A percentile compares a stretch with the other conserved stretches of the same genome.
Evolutionary conservation across 2,329 filamentous ascomycete genomes (phyloP).

Genomic region (Penicillium sclerotiorum): DNA sequence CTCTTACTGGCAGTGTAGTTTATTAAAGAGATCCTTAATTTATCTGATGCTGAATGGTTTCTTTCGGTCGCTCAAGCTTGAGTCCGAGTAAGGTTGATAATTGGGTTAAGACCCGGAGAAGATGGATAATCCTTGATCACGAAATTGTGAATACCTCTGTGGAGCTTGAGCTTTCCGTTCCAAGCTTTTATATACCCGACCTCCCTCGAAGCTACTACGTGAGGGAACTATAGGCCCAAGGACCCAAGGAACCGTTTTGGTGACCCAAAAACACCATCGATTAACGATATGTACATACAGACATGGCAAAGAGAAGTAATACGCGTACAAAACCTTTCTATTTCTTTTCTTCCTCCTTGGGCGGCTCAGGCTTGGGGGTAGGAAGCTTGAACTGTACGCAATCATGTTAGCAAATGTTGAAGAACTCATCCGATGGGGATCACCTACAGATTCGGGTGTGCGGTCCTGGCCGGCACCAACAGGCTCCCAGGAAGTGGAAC

Average conservation of each 20-base stretch:
- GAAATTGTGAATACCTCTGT: no score
- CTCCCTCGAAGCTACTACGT: no score
- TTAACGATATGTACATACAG: conserved; percentile 43
- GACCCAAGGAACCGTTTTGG: not conserved
- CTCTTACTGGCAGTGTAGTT: not conserved
- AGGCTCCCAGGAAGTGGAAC: conserved; percentile 71
- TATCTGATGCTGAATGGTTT: no score
- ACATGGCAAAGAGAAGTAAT: conserved; percentile 38
- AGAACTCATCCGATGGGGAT: not conserved
- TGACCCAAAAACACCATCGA: conserved; percentile 21
- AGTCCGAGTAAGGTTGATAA: no score
- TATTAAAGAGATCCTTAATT: no score
- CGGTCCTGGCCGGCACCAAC: conserved; percentile 72
- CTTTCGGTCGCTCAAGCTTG: no score
- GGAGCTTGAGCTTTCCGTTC: no score
- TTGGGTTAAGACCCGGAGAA: no score
- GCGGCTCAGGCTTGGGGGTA: conserved; percentile 90
- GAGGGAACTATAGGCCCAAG: no score
- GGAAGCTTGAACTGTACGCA: conserved; percentile 78
- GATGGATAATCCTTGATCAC: no score
- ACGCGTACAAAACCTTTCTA: conserved; percentile 54
- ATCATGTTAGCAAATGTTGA: conserved; percentile 10
- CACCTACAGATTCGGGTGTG: conserved; percentile 69
- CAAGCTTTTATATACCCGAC: no score
- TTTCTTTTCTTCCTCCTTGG: conserved; percentile 90